phyloP scores from a whole-genome alignment of 192 early-diverging fungal genomes.

The Backusella sp. region DNA sequence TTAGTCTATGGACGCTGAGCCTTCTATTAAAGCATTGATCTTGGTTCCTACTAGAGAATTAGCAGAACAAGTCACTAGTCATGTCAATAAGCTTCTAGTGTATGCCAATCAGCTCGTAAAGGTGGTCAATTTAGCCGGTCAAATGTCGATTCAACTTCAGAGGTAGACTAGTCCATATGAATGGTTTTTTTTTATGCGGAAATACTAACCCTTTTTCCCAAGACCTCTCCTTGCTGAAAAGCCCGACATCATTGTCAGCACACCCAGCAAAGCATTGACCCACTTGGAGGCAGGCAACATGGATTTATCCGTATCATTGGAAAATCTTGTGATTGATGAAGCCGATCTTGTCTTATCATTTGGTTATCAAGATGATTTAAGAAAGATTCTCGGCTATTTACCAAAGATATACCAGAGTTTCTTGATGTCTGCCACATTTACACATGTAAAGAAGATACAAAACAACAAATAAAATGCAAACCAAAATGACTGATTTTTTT shows the following conservation, averaged over 20 bases:
- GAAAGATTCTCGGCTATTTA: slow-evolving; percentile 66
- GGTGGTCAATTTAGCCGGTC: slow-evolving; percentile 65
- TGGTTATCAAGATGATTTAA: slow-evolving; percentile 90
- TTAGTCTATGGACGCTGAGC: slow-evolving; percentile 11
- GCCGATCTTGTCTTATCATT: slow-evolving; percentile 93
- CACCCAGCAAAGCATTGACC: slow-evolving; percentile 77
- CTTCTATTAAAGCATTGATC: slow-evolving; percentile 61
- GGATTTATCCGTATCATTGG: slow-evolving; percentile 54
- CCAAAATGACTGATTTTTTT: too few relatives aligned
- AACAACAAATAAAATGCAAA: background rate
- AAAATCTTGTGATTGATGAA: slow-evolving; percentile 94
- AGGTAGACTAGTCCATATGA: slow-evolving; percentile 37
- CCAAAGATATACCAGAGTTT: slow-evolving; percentile 91
- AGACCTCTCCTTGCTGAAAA: slow-evolving; percentile 78
- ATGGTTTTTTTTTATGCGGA: background rate
- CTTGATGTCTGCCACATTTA: slow-evolving; percentile 93
- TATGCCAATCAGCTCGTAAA: slow-evolving; percentile 71
- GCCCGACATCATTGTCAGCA: slow-evolving; percentile 88
- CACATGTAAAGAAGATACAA: slow-evolving; percentile 37
- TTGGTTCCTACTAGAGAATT: slow-evolving; percentile 96
- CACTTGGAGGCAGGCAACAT: slow-evolving; percentile 67
- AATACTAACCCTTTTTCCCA: background rate
- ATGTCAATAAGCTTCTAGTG: slow-evolving; percentile 68
- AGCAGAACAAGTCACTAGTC: slow-evolving; percentile 86
- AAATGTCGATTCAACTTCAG: slow-evolving; percentile 51